Evolutionary conservation across 371 early-diverging fungal genomes (phyloP).

Genomic region (Conidiobolus incongruus): DNA sequence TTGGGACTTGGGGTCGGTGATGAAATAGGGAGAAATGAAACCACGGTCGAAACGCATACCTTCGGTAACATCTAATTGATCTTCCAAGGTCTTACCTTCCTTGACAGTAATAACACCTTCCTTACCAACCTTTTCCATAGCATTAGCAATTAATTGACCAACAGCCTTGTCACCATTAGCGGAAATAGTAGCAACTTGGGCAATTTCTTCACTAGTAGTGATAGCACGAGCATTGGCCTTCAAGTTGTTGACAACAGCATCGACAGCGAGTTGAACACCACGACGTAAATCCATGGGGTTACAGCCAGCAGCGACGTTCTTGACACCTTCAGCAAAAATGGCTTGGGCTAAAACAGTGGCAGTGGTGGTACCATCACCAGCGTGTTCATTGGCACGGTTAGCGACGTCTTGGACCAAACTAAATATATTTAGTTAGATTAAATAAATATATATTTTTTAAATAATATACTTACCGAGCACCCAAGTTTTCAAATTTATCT

Average conservation of each 20-base stretch:
- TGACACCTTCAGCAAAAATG: constrained; percentile 94
- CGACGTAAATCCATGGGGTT: constrained; percentile 95
- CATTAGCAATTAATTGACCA: constrained; percentile 85
- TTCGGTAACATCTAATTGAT: constrained; percentile 92
- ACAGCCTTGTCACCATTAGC: constrained; percentile 95
- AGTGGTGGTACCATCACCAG: constrained; percentile 98
- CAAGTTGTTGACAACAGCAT: constrained; percentile 67
- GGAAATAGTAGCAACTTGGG: constrained; percentile 94
- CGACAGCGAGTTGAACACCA: constrained; percentile 86
- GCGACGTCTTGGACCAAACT: constrained; percentile 96
- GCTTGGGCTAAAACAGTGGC: constrained; percentile 95
- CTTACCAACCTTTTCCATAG: constrained; percentile 98
- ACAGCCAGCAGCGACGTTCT: constrained; percentile 96
- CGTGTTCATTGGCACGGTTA: constrained; percentile 94
- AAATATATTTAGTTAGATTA: constrained; percentile 2
- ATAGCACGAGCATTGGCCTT: constrained; percentile 70
- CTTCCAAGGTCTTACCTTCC: constrained; percentile 94
- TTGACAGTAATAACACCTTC: constrained; percentile 97
- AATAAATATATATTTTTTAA: too few relatives aligned
- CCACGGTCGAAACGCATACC: constrained; percentile 98
- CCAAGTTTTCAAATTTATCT: constrained; percentile 94
- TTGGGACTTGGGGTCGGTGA: constrained; percentile 90
- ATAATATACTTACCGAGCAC: constrained; percentile 43
- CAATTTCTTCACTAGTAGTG: constrained; percentile 85
- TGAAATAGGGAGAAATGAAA: constrained; percentile 96